Evolutionary conservation across 2,329 filamentous ascomycete genomes (phyloP).

Genomic region (Aspergillus terreus): DNA sequence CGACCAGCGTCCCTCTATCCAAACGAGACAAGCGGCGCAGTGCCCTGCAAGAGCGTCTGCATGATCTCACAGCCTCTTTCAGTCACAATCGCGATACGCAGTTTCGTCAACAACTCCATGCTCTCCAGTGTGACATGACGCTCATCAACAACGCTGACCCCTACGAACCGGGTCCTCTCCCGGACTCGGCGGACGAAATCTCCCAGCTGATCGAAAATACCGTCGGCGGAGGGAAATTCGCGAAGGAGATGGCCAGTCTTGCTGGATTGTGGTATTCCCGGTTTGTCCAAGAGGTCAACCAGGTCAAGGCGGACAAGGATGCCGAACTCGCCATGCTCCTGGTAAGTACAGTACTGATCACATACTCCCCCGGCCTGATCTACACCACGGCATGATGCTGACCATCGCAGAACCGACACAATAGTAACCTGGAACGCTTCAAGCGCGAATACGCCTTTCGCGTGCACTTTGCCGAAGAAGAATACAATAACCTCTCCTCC

Average conservation of each 20-base stretch:
- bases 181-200: conserved; percentile 63
- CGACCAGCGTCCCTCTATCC: conserved; percentile 50
- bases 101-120: conserved; percentile 85
- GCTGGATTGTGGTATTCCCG: conserved; percentile 79
- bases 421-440: conserved; percentile 53
- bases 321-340: conserved; percentile 75
- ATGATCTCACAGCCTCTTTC: conserved; percentile 72
- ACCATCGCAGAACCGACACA: conserved; percentile 51
- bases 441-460: conserved; percentile 57
- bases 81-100: conserved; percentile 74
- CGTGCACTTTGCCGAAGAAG: conserved; percentile 59
- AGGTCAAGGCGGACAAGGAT: conserved; percentile 83
- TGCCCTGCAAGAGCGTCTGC: conserved; percentile 73
- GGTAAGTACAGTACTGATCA: conserved; percentile 52
- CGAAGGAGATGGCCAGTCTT: conserved; percentile 62
- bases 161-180: conserved; percentile 67
- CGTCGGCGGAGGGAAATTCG: conserved; percentile 56
- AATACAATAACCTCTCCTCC: conserved; percentile 56
- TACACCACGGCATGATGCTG: neutral
- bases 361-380: neutral
- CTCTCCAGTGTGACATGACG: conserved; percentile 86
- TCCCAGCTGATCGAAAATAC: conserved; percentile 58
- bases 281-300: conserved; percentile 82
- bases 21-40: conserved; percentile 90
- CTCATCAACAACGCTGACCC: conserved; percentile 82